These are phyloP conservation scores for Ceratobasidium sp. DNA, from an alignment of 1,284 basidiomycete genomes.

Conservation along the genomic window DNA sequence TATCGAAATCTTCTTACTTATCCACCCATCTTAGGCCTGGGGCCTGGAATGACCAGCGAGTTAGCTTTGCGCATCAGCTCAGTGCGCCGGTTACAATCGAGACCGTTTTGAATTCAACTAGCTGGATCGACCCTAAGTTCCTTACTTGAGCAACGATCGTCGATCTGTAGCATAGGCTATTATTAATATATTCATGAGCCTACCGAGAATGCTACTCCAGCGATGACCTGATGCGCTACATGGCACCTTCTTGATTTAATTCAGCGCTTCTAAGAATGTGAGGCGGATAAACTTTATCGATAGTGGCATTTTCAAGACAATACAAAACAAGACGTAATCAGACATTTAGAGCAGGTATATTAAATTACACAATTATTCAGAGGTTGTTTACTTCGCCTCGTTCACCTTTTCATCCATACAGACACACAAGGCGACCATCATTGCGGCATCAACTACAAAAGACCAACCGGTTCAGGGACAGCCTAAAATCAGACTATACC, in stretches of 20 bases:
- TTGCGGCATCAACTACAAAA: conserved; percentile 34
- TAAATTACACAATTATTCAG: background rate
- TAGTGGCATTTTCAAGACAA: background rate
- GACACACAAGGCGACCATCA: conserved; percentile 43
- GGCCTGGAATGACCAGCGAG: conserved; percentile 45
- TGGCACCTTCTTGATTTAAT: no score
- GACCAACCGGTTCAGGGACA: background rate
- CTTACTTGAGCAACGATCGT: conserved; percentile 22
- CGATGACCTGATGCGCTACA: no score
- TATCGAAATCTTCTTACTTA: background rate
- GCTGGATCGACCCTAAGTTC: conserved; percentile 51
- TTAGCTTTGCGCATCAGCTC: conserved; percentile 42
- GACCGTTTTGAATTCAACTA: conserved; percentile 51
- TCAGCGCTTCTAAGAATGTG: no score
- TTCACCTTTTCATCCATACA: conserved; percentile 43
- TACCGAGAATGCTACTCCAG: no score
- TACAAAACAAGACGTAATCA: background rate
- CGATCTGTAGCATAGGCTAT: background rate
- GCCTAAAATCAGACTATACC: background rate
- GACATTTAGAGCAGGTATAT: background rate
- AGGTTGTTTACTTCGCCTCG: conserved; percentile 18
- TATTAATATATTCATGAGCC: background rate
- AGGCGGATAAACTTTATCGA: no score
- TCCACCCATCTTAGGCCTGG: conserved; percentile 13
- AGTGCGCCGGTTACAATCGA: conserved; percentile 39